phyloP scores from a whole-genome alignment of 768 basidiomycete species.

The Collybiopsis luxurians region DNA sequence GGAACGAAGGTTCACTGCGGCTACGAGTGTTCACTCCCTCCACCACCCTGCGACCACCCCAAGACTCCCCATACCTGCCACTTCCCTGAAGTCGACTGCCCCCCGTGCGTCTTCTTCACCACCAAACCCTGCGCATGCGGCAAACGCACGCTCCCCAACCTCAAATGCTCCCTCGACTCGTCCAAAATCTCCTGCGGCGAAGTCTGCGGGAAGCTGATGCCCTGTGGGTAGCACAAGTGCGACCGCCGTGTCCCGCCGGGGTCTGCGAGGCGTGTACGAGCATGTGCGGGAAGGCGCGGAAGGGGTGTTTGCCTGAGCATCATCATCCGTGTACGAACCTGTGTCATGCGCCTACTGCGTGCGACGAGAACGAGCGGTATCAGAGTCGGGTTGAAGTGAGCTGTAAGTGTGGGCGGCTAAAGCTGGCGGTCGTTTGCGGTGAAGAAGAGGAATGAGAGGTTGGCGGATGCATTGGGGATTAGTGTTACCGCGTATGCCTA shows the following conservation, averaged over 20 bases:
- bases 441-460: slow-evolving; percentile 80
- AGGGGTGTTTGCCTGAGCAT: slow-evolving; percentile 64
- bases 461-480: slow-evolving; percentile 94
- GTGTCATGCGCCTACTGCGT: slow-evolving; percentile 89
- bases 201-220: slow-evolving; percentile 73
- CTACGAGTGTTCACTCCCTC: slow-evolving; percentile 72
- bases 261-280: slow-evolving; percentile 76
- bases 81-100: slow-evolving; percentile 65
- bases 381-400: slow-evolving; percentile 59
- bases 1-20: slow-evolving; percentile 76
- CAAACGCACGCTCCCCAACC: slow-evolving; percentile 75
- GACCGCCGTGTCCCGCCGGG: slow-evolving; percentile 79
- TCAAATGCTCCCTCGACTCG: slow-evolving; percentile 75
- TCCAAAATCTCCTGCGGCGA: slow-evolving; percentile 84
- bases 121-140: slow-evolving; percentile 86
- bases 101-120: slow-evolving; percentile 83
- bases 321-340: slow-evolving; percentile 72
- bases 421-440: slow-evolving; percentile 71
- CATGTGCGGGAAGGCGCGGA: slow-evolving; percentile 83
- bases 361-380: slow-evolving; percentile 81
- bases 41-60: slow-evolving; percentile 81
- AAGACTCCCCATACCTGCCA: slow-evolving; percentile 81
- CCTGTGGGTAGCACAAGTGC: slow-evolving; percentile 90
- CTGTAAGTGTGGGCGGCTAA: slow-evolving; percentile 84
- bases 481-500: slow-evolving; percentile 77